Evolutionary conservation across 83 land plant species (phyloP), one percentile per base, ranked within the genome.

Genomic region (Larix sibirica): DNA sequence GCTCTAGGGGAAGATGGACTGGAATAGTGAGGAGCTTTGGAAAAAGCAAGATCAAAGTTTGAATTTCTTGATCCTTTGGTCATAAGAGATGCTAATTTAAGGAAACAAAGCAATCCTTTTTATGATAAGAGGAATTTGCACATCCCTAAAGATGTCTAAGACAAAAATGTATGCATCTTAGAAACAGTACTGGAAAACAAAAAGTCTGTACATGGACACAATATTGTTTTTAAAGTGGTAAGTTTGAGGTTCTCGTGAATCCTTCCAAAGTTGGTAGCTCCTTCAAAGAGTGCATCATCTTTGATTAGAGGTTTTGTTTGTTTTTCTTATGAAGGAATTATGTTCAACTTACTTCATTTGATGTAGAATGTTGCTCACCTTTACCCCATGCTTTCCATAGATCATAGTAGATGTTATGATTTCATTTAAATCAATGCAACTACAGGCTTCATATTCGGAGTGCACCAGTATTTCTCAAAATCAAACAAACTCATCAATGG

Each of bases 181-280:
- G 67, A 95, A 86, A 79, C 97, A 97, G 81, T 97, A 97, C 79
- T 97, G 99, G 99, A 81, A 81, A 62, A 86, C 84, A 58, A 95
- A 97, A 89, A 63, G 94, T 64, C 90, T 92, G 79, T 97, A 97
- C 80, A 97, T 97, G 99, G 99, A 97, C 83, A 89, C 94, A 33
- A 81, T 97, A 54, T 90, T 97, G 38, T 97, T 79, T 97, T 97
- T 83, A 97, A 97, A 97, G 99, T 97, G 91, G 99, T 96, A 83
- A 89, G 94, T 90, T 24, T 82, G 36, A 4, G 13, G 28, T 63
- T 64, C 17, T 23, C 24, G 3, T 13, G 4, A 66, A 24, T 14
- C 69, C 69, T 66, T 24, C 69, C 28, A 33, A 36, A 31, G 9
- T n/a, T 44, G 66, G n/a, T 6, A 54, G 10, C 23, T 26, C 28